phyloP scores from a whole-genome alignment of 2,329 filamentous ascomycete genomes.

The Remersonia thermophila region DNA sequence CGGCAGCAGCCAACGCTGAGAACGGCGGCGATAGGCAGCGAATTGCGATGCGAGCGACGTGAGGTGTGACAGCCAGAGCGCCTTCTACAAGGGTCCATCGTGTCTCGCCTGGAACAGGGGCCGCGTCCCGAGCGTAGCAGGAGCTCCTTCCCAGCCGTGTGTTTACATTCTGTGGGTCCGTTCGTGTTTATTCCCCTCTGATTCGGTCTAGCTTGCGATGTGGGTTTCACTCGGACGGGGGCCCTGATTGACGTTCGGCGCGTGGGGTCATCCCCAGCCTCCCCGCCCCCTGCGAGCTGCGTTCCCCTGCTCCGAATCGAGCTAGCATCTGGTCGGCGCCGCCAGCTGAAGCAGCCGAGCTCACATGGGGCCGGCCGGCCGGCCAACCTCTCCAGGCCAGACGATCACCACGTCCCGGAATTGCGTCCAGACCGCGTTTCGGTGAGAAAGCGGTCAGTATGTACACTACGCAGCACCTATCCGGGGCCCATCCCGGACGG shows the following conservation, averaged over 20 bases:
- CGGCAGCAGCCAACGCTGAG: too few relatives aligned
- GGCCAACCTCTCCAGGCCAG: too few relatives aligned
- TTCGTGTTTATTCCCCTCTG: constrained; percentile 17
- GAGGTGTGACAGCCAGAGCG: constrained; percentile 7
- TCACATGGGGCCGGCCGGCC: too few relatives aligned
- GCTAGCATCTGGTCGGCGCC: constrained; percentile 10
- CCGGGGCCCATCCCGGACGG: too few relatives aligned
- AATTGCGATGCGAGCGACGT: too few relatives aligned
- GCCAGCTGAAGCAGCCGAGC: constrained; percentile 9
- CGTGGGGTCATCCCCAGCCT: constrained; percentile 10
- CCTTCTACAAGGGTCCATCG: constrained; percentile 11
- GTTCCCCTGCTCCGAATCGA: constrained; percentile 7
- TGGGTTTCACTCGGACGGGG: constrained; percentile 7
- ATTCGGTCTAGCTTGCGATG: constrained; percentile 14
- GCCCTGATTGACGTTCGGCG: constrained; percentile 12
- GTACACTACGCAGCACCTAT: too few relatives aligned
- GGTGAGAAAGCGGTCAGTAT: too few relatives aligned
- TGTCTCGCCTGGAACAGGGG: neutral
- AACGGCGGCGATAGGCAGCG: too few relatives aligned
- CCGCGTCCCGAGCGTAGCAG: constrained; percentile 3
- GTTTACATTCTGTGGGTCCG: constrained; percentile 18
- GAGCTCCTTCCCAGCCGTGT: constrained; percentile 11
- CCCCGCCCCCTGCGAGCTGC: constrained; percentile 2
- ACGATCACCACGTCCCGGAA: too few relatives aligned
- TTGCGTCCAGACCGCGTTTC: too few relatives aligned